Conservation (phyloP, 768 basidiomycete genomes). For the Suillus paluster region DNA sequence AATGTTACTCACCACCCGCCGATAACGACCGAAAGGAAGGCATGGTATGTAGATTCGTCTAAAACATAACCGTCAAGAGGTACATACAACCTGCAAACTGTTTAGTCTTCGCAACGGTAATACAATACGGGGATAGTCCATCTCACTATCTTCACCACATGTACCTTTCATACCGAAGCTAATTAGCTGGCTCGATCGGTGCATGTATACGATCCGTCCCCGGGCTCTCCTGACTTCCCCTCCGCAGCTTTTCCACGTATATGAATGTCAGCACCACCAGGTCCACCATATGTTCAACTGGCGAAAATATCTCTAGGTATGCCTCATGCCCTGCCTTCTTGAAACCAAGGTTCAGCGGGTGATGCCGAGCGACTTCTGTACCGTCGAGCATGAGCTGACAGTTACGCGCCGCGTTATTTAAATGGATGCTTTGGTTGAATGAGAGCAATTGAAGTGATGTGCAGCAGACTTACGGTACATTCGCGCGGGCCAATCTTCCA, state of each 20-base stretch:
- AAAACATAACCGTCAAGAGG: neutral
- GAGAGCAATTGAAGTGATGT: neutral
- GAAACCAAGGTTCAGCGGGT: neutral
- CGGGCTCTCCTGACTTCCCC: conserved; percentile 10
- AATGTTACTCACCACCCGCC: neutral
- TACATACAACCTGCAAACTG: neutral
- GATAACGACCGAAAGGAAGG: no score
- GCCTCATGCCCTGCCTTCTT: conserved; percentile 13
- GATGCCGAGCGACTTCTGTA: conserved; percentile 3
- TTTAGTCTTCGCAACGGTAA: no score
- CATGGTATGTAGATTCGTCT: no score
- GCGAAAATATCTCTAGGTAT: conserved; percentile 27
- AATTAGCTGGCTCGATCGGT: conserved; percentile 11
- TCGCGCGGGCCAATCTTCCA: conserved; percentile 11
- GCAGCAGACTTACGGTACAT: conserved; percentile 8
- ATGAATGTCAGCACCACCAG: conserved; percentile 35
- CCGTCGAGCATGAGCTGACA: conserved; percentile 2
- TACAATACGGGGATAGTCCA: neutral
- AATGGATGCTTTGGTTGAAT: neutral
- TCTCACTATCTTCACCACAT: neutral
- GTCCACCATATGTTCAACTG: conserved; percentile 31
- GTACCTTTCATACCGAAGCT: neutral
- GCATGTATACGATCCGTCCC: conserved; percentile 7
- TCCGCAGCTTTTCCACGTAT: conserved; percentile 32
- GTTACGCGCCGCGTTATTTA: neutral